Evolutionary conservation across 2,329 filamentous ascomycete species (phyloP).

Genomic region (Blumeriella jaapii): DNA sequence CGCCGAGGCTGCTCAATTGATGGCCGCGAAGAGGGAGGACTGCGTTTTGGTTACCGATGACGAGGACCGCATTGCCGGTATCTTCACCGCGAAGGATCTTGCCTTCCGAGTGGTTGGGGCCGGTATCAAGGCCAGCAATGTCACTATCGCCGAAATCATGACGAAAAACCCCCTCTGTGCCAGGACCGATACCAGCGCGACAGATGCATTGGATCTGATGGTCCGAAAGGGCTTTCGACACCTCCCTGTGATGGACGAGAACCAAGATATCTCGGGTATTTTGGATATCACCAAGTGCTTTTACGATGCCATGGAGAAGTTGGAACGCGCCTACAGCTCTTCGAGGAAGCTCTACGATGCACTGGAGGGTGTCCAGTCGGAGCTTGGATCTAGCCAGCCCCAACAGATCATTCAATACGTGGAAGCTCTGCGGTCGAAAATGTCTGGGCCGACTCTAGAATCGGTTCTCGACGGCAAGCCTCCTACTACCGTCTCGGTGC

Average conservation of each 20-base stretch:
- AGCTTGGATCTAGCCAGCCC: slow-evolving; percentile 88
- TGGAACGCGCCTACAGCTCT: slow-evolving; percentile 93
- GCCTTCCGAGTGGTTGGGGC: slow-evolving; percentile 92
- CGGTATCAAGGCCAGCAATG: slow-evolving; percentile 75
- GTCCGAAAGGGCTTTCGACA: slow-evolving; percentile 96
- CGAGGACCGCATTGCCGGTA: slow-evolving; percentile 93
- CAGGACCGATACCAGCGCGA: slow-evolving; percentile 93
- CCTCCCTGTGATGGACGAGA: slow-evolving; percentile 98
- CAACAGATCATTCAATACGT: slow-evolving; percentile 99
- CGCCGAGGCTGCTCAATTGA: slow-evolving; percentile 91
- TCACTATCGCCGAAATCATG: slow-evolving; percentile 98
- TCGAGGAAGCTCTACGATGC: slow-evolving; percentile 98
- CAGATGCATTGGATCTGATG: slow-evolving; percentile 95
- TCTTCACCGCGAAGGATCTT: slow-evolving; percentile 97
- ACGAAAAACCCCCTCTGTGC: slow-evolving; percentile 98
- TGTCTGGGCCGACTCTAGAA: slow-evolving; percentile 95
- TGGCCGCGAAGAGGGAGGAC: slow-evolving; percentile 97
- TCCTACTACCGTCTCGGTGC: slow-evolving; percentile 87
- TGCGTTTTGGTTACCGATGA: slow-evolving; percentile 97
- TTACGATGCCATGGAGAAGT: slow-evolving; percentile 99
- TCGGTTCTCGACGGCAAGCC: slow-evolving; percentile 85
- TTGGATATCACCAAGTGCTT: slow-evolving; percentile 99
- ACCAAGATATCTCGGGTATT: slow-evolving; percentile 97
- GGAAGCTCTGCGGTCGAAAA: slow-evolving; percentile 86
- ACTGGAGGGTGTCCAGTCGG: slow-evolving; percentile 92